Conservation (phyloP, 345 rosid genomes). For the Microcos paniculata region DNA sequence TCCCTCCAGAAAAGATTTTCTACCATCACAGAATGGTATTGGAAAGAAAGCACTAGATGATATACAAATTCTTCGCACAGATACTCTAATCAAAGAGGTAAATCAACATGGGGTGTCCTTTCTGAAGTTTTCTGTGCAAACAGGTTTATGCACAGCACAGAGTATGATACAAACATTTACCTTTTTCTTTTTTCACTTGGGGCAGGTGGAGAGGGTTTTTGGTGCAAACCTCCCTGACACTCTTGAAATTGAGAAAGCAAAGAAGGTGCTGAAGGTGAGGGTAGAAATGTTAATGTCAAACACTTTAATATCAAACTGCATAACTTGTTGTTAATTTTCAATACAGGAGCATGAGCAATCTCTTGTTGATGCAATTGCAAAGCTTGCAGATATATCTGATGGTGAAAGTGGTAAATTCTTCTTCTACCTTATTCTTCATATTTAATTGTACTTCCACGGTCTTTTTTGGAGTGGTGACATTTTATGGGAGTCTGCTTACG, state of each 20-base stretch:
- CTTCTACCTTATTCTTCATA: background rate
- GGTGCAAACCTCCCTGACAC: conserved; percentile 67
- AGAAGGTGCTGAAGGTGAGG: conserved; percentile 69
- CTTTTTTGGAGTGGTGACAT: background rate
- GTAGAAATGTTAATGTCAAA: conserved; percentile 13
- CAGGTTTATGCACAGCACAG: background rate
- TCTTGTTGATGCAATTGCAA: conserved; percentile 67
- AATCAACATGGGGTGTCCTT: conserved; percentile 4
- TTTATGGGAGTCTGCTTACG: background rate
- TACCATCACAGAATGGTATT: conserved; percentile 68
- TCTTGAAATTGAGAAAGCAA: conserved; percentile 76
- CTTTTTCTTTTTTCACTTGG: background rate
- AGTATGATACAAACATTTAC: background rate
- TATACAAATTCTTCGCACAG: conserved; percentile 73
- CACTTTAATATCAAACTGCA: background rate
- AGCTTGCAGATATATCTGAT: conserved; percentile 71
- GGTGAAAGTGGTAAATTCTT: conserved; percentile 55
- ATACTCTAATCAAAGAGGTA: conserved; percentile 71
- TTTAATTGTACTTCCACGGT: background rate
- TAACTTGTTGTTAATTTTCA: conserved; percentile 3
- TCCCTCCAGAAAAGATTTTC: conserved; percentile 69
- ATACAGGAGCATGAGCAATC: conserved; percentile 83
- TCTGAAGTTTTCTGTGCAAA: background rate
- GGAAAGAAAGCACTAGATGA: conserved; percentile 60
- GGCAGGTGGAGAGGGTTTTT: conserved; percentile 81